Evolutionary conservation across 2,329 filamentous ascomycete species (phyloP).

Genomic region (Talaromyces sp.): DNA sequence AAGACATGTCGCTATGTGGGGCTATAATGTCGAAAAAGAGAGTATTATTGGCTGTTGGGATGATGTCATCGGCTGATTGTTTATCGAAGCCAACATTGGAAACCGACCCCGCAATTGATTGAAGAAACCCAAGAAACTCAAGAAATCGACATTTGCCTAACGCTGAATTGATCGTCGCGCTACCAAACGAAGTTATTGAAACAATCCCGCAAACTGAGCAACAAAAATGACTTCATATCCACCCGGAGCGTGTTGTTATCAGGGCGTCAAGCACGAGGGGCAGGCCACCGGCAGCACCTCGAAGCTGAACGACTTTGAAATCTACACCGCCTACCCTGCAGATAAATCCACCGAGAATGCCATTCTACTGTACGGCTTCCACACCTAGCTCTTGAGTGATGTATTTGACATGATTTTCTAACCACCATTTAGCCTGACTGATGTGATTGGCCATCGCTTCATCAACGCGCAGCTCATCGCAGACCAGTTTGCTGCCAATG

Average conservation of each 20-base stretch:
- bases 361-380: slow-evolving; percentile 37
- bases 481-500: slow-evolving; percentile 65
- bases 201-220: not conserved
- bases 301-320: slow-evolving; percentile 36
- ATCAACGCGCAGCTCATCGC: slow-evolving; percentile 57
- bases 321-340: slow-evolving; percentile 47
- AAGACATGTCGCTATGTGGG: not conserved
- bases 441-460: slow-evolving; percentile 51
- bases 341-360: slow-evolving; percentile 45
- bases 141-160: not conserved
- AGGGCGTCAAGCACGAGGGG: slow-evolving; percentile 38
- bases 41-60: not conserved
- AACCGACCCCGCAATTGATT: not conserved
- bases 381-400: not conserved
- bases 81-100: not conserved
- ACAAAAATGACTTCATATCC: slow-evolving; percentile 7
- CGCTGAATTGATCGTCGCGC: not conserved
- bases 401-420: not conserved
- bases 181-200: not conserved
- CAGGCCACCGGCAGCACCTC: slow-evolving; percentile 34
- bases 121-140: not conserved
- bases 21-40: not conserved
- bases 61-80: not conserved
- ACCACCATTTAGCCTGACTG: slow-evolving; percentile 31
- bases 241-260: slow-evolving; percentile 8